Evolutionary conservation across 768 basidiomycete species (phyloP).

Genomic region (Suillus ampliporus): DNA sequence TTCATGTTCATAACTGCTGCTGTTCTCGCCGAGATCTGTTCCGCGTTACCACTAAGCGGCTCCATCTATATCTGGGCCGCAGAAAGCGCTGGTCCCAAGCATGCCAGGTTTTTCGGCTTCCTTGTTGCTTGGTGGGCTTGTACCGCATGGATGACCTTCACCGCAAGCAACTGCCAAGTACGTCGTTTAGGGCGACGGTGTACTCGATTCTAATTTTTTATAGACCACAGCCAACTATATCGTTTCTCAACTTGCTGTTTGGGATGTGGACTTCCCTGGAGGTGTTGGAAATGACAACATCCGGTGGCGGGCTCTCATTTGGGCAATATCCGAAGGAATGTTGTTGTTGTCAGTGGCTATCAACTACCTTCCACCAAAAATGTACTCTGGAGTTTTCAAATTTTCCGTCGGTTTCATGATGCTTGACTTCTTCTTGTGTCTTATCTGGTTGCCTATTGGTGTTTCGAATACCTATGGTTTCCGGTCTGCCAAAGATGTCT

Average conservation of each 20-base stretch:
- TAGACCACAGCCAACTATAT: slow-evolving; percentile 91
- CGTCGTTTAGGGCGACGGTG: slow-evolving; percentile 19
- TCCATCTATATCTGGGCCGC: slow-evolving; percentile 97
- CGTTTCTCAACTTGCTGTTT: slow-evolving; percentile 82
- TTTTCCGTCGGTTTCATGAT: slow-evolving; percentile 76
- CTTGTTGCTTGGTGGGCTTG: slow-evolving; percentile 93
- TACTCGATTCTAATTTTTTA: slow-evolving; percentile 3
- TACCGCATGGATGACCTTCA: slow-evolving; percentile 96
- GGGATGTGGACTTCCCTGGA: slow-evolving; percentile 83
- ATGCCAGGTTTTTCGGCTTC: slow-evolving; percentile 87
- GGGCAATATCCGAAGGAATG: slow-evolving; percentile 79
- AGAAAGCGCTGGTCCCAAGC: slow-evolving; percentile 87
- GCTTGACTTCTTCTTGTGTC: slow-evolving; percentile 85
- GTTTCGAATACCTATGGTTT: slow-evolving; percentile 91
- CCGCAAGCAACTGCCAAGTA: slow-evolving; percentile 88
- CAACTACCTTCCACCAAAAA: slow-evolving; percentile 82
- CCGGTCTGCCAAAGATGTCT: slow-evolving; percentile 81
- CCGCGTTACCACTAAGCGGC: slow-evolving; percentile 83
- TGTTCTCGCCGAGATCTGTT: slow-evolving; percentile 89
- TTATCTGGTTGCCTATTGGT: slow-evolving; percentile 93
- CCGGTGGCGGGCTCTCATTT: slow-evolving; percentile 87
- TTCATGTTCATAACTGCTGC: slow-evolving; percentile 91
- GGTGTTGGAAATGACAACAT: slow-evolving; percentile 71
- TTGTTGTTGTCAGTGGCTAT: slow-evolving; percentile 75
- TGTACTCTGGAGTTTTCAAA: slow-evolving; percentile 80